Conservation (phyloP, 2,329 filamentous ascomycete species). For the Beauveria medogensis region DNA sequence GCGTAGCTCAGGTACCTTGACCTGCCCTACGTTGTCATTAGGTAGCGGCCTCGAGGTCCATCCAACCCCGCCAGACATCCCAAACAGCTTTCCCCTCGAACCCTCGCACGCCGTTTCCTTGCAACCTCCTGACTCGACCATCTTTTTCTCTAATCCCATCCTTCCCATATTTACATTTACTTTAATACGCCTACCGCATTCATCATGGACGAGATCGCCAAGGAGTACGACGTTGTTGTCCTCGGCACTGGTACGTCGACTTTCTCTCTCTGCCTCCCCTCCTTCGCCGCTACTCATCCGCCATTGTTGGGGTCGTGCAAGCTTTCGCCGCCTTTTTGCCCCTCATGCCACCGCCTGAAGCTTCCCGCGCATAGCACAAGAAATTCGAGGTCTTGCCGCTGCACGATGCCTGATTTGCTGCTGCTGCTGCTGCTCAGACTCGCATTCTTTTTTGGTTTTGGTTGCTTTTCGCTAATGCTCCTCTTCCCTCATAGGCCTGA, state of each 20-base stretch:
- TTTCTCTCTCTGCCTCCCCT: neutral
- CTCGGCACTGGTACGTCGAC: constrained; percentile 82
- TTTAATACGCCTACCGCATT: constrained; percentile 9
- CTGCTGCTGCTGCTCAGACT: neutral
- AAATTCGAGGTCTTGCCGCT: neutral
- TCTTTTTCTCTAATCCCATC: neutral
- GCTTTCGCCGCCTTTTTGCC: constrained; percentile 6
- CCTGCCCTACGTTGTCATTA: neutral
- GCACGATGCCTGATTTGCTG: neutral
- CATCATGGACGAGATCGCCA: constrained; percentile 94
- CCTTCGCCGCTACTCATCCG: constrained; percentile 13
- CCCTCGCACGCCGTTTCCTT: neutral
- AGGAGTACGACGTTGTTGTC: constrained; percentile 98
- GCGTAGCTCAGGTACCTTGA: neutral
- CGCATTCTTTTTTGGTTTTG: neutral
- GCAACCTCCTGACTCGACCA: constrained; percentile 2
- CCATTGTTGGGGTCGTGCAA: constrained; percentile 8
- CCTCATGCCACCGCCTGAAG: neutral
- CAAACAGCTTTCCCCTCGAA: constrained; percentile 1
- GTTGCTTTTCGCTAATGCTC: neutral
- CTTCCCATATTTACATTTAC: constrained; percentile 12
- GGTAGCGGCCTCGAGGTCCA: neutral
- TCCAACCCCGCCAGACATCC: constrained; percentile 7
- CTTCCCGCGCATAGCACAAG: no score
- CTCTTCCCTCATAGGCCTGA: constrained; percentile 59